Base-by-base conservation (phyloP, 2,329 filamentous ascomycete species). In the Drechslera avenae region DNA sequence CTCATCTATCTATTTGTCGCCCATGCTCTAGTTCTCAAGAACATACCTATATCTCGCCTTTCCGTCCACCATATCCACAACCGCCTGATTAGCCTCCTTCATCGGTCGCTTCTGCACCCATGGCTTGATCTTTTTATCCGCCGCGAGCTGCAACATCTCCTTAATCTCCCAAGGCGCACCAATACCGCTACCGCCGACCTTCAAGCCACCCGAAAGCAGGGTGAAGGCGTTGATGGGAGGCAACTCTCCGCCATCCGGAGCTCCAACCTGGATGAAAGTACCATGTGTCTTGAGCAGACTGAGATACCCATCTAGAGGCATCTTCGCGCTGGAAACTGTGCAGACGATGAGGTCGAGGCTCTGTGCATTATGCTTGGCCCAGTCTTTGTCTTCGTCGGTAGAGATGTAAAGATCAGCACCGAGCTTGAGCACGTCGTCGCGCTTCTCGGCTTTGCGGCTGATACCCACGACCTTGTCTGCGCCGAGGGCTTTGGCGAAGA, bases 401-500 rank as follows among this genome's bases (percentile, higher is more conserved):
- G 82, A 80, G 42, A 86, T 83, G 73, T 84, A 86, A 37, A 82
- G 76, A 62, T 84, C 83, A 10, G 83, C 84, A 21, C 84, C 84
- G 41, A 86, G 75, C 69, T 81, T 80, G 50, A 79, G 63, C 0
- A 82, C 83, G 59, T 86, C 83, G 0, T 81, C 81, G 69, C 83
- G 81, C 76, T 89, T 89, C 62, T 72, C 60, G 1, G 76, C 75
- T 1, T 79, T 82, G 54, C 87, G 82, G 10, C 84, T 86, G 59
- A 89, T 82, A 7, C 83, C 86, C 14, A 86, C 84, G 10, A 86
- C 82, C 5, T 82, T 80, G 50, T 89, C 85, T 18, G 85, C 86
- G 8, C 86, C 87, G 1, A 93, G 75, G 0, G 89, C 89, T 59
- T 82, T 85, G 1, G 87, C 85, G 69, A 84, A 90, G 50, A 91